Conservation (phyloP, 2,329 filamentous ascomycete species). For the Colletotrichum tanaceti region DNA sequence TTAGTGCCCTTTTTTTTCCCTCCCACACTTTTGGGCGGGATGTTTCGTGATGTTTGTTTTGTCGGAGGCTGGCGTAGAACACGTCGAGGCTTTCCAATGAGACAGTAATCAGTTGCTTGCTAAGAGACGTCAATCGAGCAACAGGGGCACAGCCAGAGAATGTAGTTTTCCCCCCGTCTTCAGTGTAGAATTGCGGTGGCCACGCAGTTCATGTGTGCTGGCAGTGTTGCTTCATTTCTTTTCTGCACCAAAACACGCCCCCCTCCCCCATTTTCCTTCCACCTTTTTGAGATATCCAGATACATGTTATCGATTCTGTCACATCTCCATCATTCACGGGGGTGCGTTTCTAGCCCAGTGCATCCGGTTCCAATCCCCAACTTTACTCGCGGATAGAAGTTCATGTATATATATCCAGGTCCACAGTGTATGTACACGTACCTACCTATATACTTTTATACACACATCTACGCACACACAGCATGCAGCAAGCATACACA, state of each 20-base stretch:
- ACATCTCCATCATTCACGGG: too few species aligned
- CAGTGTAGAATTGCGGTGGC: too few species aligned
- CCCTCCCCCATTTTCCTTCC: too few species aligned
- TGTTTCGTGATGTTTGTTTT: too few species aligned
- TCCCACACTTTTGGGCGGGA: neutral
- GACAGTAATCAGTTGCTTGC: neutral
- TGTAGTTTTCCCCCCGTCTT: neutral
- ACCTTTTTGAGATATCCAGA: slow-evolving; percentile 26
- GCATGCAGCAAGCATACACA: neutral
- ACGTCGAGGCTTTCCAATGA: too few species aligned
- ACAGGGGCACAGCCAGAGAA: too few species aligned
- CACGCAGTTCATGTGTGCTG: too few species aligned
- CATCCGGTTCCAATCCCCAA: neutral
- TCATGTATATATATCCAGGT: too few species aligned
- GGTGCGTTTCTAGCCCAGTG: too few species aligned
- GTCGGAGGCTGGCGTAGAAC: neutral
- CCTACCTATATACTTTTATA: neutral
- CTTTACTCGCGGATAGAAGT: neutral
- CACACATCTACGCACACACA: neutral
- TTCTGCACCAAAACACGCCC: neutral
- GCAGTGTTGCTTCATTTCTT: neutral
- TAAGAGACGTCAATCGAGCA: neutral
- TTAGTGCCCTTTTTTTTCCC: too few species aligned
- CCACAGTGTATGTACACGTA: neutral
- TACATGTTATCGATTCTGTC: neutral